Evolutionary conservation across 345 rosid genomes (phyloP), one percentile per base, ranked within the genome.

Genomic region (Ricinus communis): DNA sequence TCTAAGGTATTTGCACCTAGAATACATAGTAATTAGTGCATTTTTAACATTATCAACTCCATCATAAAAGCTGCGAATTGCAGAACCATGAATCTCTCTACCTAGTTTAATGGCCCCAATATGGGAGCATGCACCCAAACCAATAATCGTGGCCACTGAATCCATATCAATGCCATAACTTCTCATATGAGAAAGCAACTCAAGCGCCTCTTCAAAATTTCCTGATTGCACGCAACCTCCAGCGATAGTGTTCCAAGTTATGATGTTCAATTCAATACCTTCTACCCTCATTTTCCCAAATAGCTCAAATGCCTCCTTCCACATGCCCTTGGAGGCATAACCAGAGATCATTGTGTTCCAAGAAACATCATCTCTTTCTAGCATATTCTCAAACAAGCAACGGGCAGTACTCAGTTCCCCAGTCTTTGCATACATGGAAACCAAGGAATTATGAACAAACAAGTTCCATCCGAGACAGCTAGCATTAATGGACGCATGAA

Each of bases 361-460:
- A 38, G 96, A 85, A 43, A 90, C 86, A 67, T 71, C 79, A 82
- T 91, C 96, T 78, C 83, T 88, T 55, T 85, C 83, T 0, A 75
- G 72, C 91, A 92, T 92, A 28, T 76, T 66, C 59, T 90, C 86
- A 36, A 91, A 91, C 79, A 91, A 72, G 51, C 40, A 28, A 11
- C 76, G 80, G 13, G 90, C 87, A 65, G 74, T 69, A 65, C 69
- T 63, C 71, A 90, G 70, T 46, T 83, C 74, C 28, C 90, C 87
- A 71, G 81, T 75, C 62, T 82, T 88, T 45, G 90, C 86, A 76
- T 91, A 90, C 97, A 91, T 88, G n/a, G 97, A 83, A 36, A 88
- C 78, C 85, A 92, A 74, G 2, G 97, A 86, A 53, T 90, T 92
- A 69, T 86, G 86, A 65, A 88, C 91, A 68, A 81, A 90, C 83